phyloP scores from a whole-genome alignment of 2,329 filamentous ascomycete genomes.

The Penicillium aurantiogriseum region DNA sequence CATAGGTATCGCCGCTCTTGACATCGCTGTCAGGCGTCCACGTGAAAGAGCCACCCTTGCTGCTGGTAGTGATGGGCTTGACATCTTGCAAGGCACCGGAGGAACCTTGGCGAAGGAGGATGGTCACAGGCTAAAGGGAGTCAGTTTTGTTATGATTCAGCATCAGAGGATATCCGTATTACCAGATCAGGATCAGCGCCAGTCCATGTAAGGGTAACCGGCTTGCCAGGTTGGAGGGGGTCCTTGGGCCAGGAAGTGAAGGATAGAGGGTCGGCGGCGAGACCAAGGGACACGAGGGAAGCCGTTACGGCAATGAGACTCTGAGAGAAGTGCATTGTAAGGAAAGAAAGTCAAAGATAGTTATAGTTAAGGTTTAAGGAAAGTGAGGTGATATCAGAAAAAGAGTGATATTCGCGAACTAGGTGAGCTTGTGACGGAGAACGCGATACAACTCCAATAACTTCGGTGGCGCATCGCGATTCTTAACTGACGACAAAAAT shows the following conservation, averaged over 20 bases:
- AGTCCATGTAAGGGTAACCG: constrained; percentile 50
- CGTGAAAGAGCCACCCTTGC: constrained; percentile 48
- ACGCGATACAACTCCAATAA: constrained; percentile 2
- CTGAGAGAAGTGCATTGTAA: constrained; percentile 53
- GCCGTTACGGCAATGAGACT: constrained; percentile 48
- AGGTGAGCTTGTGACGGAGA: constrained; percentile 2
- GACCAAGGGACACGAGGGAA: constrained; percentile 43
- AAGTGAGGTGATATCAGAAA: constrained; percentile 6
- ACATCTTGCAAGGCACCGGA: constrained; percentile 53
- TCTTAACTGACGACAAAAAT: constrained; percentile 17
- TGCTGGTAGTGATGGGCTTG: constrained; percentile 47
- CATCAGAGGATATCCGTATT: constrained; percentile 2
- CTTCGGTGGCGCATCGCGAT: constrained; percentile 18
- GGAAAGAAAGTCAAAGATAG: neutral
- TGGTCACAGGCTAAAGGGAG: constrained; percentile 50
- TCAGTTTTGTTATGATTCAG: neutral
- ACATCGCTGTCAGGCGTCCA: constrained; percentile 52
- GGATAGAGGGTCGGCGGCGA: constrained; percentile 47
- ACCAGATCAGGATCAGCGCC: constrained; percentile 41
- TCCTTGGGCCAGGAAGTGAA: constrained; percentile 54
- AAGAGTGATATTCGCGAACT: neutral
- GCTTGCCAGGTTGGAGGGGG: constrained; percentile 49
- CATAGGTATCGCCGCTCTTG: constrained; percentile 52
- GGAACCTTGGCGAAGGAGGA: constrained; percentile 56
- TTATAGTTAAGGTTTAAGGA: constrained; percentile 11